Percentiles rank a stretch among this genome's conserved stretches.
Conservation (phyloP, 2,329 filamentous ascomycete genomes). For the Drechslera avenae region DNA sequence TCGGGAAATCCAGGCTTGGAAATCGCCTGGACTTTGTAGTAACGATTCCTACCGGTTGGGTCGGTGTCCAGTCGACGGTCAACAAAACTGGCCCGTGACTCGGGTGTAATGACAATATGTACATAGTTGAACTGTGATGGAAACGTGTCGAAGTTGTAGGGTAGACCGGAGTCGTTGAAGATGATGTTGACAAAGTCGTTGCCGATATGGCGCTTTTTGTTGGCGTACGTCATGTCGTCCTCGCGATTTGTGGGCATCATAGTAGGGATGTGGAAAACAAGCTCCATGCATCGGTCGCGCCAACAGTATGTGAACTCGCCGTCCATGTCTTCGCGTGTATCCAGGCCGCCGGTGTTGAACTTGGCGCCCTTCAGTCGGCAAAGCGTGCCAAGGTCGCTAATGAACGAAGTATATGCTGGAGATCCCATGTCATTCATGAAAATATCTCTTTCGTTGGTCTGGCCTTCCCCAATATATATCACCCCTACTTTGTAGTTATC, state of each 20-base stretch:
- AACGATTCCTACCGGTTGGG: constrained; percentile 56
- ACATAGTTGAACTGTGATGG: constrained; percentile 96
- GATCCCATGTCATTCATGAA: constrained; percentile 86
- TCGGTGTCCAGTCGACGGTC: constrained; percentile 55
- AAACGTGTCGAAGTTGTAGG: constrained; percentile 89
- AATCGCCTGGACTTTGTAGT: constrained; percentile 89
- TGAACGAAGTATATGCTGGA: constrained; percentile 83
- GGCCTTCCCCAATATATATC: constrained; percentile 87
- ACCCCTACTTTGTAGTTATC: constrained; percentile 96
- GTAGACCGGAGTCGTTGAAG: constrained; percentile 92
- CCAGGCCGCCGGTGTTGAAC: constrained; percentile 92
- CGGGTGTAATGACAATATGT: constrained; percentile 92
- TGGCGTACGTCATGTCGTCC: constrained; percentile 70
- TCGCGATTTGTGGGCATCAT: constrained; percentile 93
- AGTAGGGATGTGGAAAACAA: constrained; percentile 93
- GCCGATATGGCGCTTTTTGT: constrained; percentile 93
- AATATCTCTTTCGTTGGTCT: constrained; percentile 82
- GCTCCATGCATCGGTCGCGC: constrained; percentile 92
- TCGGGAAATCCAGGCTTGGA: constrained; percentile 88
- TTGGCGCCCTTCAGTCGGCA: constrained; percentile 79
- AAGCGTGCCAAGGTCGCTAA: constrained; percentile 80
- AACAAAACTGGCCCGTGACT: constrained; percentile 77
- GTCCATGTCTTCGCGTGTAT: constrained; percentile 76
- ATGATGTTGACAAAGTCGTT: constrained; percentile 99
- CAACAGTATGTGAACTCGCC: constrained; percentile 90